Conservation (phyloP, 768 basidiomycete genomes). For the Gloeostereum incarnatum region DNA sequence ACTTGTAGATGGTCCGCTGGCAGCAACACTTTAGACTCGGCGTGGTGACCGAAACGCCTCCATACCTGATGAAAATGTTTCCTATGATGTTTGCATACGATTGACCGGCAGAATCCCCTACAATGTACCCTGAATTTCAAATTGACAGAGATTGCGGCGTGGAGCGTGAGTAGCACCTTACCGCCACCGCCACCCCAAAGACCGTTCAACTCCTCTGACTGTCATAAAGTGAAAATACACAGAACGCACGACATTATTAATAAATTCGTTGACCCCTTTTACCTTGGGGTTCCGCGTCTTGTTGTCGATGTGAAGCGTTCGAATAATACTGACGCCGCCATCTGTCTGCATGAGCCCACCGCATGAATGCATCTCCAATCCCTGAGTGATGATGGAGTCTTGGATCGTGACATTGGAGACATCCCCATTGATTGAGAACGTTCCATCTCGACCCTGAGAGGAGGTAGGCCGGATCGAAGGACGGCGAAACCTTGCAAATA, state of each 20-base stretch:
- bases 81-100: conserved; percentile 24
- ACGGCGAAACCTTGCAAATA: no score
- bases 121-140: conserved; percentile 17
- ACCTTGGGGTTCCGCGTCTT: conserved; percentile 27
- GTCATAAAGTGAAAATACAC: not conserved
- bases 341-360: conserved; percentile 26
- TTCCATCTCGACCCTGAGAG: conserved; percentile 19
- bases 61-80: conserved; percentile 23
- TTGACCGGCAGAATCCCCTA: conserved; percentile 22
- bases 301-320: conserved; percentile 26
- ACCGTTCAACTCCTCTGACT: conserved; percentile 11
- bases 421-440: conserved; percentile 25
- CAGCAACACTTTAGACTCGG: not conserved
- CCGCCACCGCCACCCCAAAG: conserved; percentile 24
- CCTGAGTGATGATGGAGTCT: conserved; percentile 27
- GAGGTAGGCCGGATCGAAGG: no score
- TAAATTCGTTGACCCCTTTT: conserved; percentile 26
- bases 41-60: not conserved
- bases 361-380: conserved; percentile 24
- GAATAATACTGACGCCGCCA: conserved; percentile 25
- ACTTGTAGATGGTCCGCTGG: conserved; percentile 21
- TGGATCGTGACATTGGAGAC: conserved; percentile 26
- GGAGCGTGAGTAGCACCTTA: conserved; percentile 2
- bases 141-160: conserved; percentile 1
- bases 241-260: conserved; percentile 22